phyloP scores from a whole-genome alignment of 108 stramenopile genomes.

The Conticribra weissflogii region DNA sequence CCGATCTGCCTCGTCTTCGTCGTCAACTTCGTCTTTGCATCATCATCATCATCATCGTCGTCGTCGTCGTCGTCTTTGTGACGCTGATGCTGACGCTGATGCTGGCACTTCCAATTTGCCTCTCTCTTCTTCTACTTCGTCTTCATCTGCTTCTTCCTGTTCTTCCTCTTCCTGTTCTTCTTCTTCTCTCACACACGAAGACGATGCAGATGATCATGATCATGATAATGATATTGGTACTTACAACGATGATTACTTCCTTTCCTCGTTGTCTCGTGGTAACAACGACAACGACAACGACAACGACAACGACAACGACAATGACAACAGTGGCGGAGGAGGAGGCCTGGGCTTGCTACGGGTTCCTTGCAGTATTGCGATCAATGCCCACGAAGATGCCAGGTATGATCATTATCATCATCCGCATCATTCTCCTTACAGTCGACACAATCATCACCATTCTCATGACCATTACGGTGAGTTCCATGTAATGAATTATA shows the following conservation, averaged over 20 bases:
- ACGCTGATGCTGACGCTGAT: neutral
- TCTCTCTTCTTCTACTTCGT: neutral
- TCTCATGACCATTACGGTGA: constrained; percentile 13
- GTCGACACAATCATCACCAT: neutral
- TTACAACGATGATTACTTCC: neutral
- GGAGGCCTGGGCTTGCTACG: constrained; percentile 17
- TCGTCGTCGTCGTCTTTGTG: neutral
- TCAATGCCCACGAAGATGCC: constrained; percentile 31
- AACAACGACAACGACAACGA: neutral
- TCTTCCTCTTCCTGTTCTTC: neutral
- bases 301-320: neutral
- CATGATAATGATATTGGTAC: neutral
- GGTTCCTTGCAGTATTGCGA: constrained; percentile 40
- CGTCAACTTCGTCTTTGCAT: neutral
- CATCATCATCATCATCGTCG: neutral
- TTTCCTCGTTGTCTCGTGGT: too few species aligned
- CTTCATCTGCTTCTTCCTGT: neutral
- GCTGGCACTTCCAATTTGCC: neutral
- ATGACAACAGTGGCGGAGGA: neutral
- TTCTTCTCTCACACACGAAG: neutral
- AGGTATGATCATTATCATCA: constrained; percentile 9
- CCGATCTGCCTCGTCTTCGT: neutral
- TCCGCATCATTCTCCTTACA: neutral
- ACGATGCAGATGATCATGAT: neutral
- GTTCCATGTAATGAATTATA: neutral